Evolutionary conservation across 2,329 filamentous ascomycete genomes (phyloP).

Genomic region (Emericellopsis cladophorae): DNA sequence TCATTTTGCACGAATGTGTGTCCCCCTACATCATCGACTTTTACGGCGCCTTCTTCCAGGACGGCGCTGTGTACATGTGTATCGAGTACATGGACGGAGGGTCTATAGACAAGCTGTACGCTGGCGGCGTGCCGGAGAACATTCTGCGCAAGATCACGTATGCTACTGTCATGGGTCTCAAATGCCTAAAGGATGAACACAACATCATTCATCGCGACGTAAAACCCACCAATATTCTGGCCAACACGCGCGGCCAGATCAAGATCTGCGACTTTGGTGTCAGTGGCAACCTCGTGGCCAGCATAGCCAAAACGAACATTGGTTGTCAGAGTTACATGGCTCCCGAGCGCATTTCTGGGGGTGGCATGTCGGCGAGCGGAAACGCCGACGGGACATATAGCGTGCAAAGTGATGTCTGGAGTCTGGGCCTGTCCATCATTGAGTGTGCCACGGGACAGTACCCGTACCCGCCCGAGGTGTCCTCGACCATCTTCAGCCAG

Average conservation of each 20-base stretch:
- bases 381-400: slow-evolving; percentile 81
- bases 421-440: slow-evolving; percentile 83
- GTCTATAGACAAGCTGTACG: slow-evolving; percentile 92
- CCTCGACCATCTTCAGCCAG: slow-evolving; percentile 96
- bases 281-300: slow-evolving; percentile 89
- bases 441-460: slow-evolving; percentile 92
- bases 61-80: slow-evolving; percentile 97
- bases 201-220: slow-evolving; percentile 99
- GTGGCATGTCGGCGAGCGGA: slow-evolving; percentile 60
- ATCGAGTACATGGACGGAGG: slow-evolving; percentile 99
- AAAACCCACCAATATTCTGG: slow-evolving; percentile 96
- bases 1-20: slow-evolving; percentile 87
- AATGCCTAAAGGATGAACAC: slow-evolving; percentile 90
- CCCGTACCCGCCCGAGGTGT: slow-evolving; percentile 93
- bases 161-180: slow-evolving; percentile 81
- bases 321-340: slow-evolving; percentile 99
- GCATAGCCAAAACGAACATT: slow-evolving; percentile 97
- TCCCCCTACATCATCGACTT: slow-evolving; percentile 98
- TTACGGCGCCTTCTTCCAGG: slow-evolving; percentile 97
- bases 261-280: slow-evolving; percentile 99
- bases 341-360: slow-evolving; percentile 84
- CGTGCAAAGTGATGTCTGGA: slow-evolving; percentile 98
- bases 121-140: slow-evolving; percentile 77
- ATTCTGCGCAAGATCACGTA: slow-evolving; percentile 84
- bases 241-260: slow-evolving; percentile 80